Evolutionary conservation across 371 early-diverging fungal species (phyloP), one percentile per base, ranked within the genome.

Genomic region (Chytridiales sp.): DNA sequence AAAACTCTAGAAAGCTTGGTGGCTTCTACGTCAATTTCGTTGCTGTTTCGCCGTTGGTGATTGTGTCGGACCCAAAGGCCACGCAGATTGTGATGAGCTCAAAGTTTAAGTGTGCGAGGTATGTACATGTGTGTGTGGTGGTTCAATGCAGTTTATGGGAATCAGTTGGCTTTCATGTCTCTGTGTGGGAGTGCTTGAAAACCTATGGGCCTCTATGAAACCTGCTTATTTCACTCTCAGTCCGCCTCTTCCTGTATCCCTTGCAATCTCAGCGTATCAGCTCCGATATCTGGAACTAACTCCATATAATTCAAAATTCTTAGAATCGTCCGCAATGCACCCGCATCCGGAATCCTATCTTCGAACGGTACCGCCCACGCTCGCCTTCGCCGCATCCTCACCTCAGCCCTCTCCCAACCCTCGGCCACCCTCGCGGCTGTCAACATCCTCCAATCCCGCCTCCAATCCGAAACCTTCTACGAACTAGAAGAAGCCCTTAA

Each of bases 11-110:
- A 1, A 31, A 17, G 9, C 46, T 58, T 30, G 64, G 64, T 8
- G 46, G 30, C 19, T 64, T 34, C 58, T 57, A 64, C 32, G 64
- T 64, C 47, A 53, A 57, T 34, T 64, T 58, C 31, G 38, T 64
- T 9, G 11, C 52, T 24, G 64, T 51, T 8, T 30, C 49, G 3
- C 57, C 64, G 19, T 52, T 64, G 19, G 59, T 58, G 15, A 40
- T 64, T 32, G 36, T 47, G n/a, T 15, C 44, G 5, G 38, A 57
- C 29, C 52, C 52, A 5, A 54, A 57, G 24, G 47, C 36, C 29
- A 51, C 58, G 15, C 31, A 21, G 11, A 47, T 64, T 21, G 43
- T 64, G 44, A 38, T 64, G 13, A 58, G 58, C 0, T 52, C 57
- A 4, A 39, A 51, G 40, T 64, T 64, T 34, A 51, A 44, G 9